These are phyloP conservation scores for Blepharisma stoltei DNA, from an alignment of 73 alveolate genomes.

Conservation along the genomic window DNA sequence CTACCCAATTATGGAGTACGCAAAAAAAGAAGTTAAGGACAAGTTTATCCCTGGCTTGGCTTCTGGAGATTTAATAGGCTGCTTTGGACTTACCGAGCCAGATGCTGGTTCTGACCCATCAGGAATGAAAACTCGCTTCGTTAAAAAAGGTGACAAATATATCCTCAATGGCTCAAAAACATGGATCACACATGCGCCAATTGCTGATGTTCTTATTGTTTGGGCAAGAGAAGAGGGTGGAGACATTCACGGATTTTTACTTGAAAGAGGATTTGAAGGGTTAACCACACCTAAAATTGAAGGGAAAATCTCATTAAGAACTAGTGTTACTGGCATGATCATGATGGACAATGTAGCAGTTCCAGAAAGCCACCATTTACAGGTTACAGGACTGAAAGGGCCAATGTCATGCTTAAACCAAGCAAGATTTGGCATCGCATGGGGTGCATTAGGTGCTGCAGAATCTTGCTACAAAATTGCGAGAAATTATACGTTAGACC, in stretches of 20 bases:
- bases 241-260: constrained; percentile 82
- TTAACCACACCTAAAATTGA: constrained; percentile 83
- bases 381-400: constrained; percentile 80
- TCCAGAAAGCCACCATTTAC: constrained; percentile 70
- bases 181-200: constrained; percentile 94
- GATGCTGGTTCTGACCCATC: constrained; percentile 89
- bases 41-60: constrained; percentile 80
- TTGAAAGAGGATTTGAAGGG: constrained; percentile 86
- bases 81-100: constrained; percentile 95
- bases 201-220: constrained; percentile 87
- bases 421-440: constrained; percentile 90
- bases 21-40: constrained; percentile 59
- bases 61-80: constrained; percentile 89
- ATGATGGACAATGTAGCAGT: constrained; percentile 91
- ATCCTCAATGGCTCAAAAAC: constrained; percentile 85
- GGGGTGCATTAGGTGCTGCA: constrained; percentile 97
- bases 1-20: constrained; percentile 76
- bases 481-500: constrained; percentile 63
- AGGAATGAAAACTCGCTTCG: constrained; percentile 73
- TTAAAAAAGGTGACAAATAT: constrained; percentile 66
- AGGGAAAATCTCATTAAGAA: constrained; percentile 89
- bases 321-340: constrained; percentile 90
- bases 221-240: constrained; percentile 76
- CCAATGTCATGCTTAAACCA: constrained; percentile 91
- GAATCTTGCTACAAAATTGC: constrained; percentile 81